A percentile compares a stretch with the other conserved stretches of the same genome.
Conservation (phyloP, 2,329 filamentous ascomycete species). For the Trichoderma sp. region DNA sequence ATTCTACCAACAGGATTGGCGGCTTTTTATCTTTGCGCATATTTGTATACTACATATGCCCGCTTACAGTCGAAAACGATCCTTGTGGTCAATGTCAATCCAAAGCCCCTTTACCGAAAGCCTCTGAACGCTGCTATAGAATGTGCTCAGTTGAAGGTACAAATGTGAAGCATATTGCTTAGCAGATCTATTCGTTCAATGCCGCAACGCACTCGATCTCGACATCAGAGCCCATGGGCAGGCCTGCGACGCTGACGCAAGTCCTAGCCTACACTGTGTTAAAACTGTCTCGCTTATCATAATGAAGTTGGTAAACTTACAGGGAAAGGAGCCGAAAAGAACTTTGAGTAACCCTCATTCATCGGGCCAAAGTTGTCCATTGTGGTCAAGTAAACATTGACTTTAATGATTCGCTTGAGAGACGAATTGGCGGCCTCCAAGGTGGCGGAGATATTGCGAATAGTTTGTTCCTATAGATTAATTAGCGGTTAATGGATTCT, state of each 20-base stretch:
- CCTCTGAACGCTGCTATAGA: neutral
- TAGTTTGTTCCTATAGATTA: constrained; percentile 44
- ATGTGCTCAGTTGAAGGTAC: neutral
- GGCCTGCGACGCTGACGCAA: constrained; percentile 70
- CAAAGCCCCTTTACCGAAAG: neutral
- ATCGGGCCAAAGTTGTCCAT: constrained; percentile 63
- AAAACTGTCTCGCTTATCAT: neutral
- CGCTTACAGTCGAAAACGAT: too few relatives aligned
- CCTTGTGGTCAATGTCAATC: neutral
- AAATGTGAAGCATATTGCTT: neutral
- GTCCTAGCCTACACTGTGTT: constrained; percentile 45
- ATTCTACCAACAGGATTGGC: neutral
- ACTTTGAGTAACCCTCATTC: constrained; percentile 54
- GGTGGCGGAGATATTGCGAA: constrained; percentile 57
- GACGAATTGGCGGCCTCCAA: constrained; percentile 59
- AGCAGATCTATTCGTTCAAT: neutral
- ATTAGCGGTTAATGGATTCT: neutral
- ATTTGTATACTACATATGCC: neutral
- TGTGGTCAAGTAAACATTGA: constrained; percentile 63
- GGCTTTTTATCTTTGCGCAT: neutral
- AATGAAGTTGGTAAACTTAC: constrained; percentile 31
- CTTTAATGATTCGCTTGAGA: constrained; percentile 62
- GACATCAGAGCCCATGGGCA: constrained; percentile 68
- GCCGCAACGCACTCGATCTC: constrained; percentile 58
- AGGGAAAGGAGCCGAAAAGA: constrained; percentile 48